Base-by-base conservation (phyloP, 1,284 basidiomycete genomes). In the Filobasidium uniguttulatum region DNA sequence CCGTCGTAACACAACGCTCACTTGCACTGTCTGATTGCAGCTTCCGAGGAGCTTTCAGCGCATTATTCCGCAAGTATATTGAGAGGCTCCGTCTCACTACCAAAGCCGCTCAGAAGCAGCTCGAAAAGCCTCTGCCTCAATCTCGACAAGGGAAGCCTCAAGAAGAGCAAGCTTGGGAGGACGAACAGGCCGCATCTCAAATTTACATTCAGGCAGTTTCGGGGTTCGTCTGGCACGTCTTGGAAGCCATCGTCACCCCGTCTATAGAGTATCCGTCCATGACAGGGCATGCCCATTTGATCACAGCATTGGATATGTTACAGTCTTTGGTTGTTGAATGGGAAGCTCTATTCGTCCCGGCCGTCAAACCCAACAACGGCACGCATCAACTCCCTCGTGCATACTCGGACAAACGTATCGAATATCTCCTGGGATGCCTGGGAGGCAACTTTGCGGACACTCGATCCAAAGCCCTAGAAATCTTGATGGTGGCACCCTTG, bases 401-500 rank as follows among this genome's bases (percentile, higher is more conserved):
- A 3, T 66, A 56, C 55, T 64, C 64, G 1, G 45, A 55, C n/a
- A 53, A 57, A 6, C 55, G 60, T 7, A 59, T 67, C 28, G 55
- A 59, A 6, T 49, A 55, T 23, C 54, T 70, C n/a, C 44, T 68
- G 8, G 59, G 57, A 0, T 70, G 68, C 53, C 63, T 68, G 40
- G 57, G 58, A 14, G 64, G 62, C 55, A 63, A 68, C 37, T 70
- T 64, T 51, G 57, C 64, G 2, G 68, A 70, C 44, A 59, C 65
- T 5, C 49, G 68, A 6, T 29, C 33, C 4, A 50, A 59, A 28
- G 60, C 68, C 3, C 52, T 62, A 30, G 49, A 56, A 8, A 60
- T 70, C 5, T 53, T 70, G 3, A 52, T 60, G n/a, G 46, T 52
- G 0, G 63, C 63, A 0, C 60, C 58, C 0, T 52, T 58, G 1